These are phyloP conservation scores for Penicillium cataractarum DNA, from an alignment of 495 filamentous ascomycete genomes.

Conservation along the genomic window DNA sequence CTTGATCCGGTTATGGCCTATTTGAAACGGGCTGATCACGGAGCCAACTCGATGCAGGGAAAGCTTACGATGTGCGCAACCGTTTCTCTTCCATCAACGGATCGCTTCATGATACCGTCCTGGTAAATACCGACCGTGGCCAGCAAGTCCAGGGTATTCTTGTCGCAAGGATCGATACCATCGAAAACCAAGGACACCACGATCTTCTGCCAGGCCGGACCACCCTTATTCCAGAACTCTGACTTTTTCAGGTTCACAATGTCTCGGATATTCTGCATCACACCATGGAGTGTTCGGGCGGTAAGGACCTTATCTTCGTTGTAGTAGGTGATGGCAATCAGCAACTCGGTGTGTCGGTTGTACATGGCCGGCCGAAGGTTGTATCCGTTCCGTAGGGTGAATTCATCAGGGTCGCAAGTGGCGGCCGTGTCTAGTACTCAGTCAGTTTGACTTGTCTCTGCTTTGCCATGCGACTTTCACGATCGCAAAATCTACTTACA, in stretches of 20 bases:
- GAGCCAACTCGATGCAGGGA: not conserved
- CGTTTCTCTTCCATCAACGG: constrained; percentile 94
- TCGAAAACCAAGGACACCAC: constrained; percentile 95
- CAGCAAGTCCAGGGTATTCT: constrained; percentile 90
- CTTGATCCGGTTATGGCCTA: not conserved
- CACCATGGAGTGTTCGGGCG: constrained; percentile 88
- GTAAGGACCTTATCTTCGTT: constrained; percentile 98
- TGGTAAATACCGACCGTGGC: constrained; percentile 96
- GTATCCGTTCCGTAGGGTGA: constrained; percentile 98
- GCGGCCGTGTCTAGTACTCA: constrained; percentile 78
- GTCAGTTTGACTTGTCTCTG: constrained; percentile 6
- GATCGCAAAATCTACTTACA: constrained; percentile 52
- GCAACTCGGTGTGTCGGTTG: constrained; percentile 94
- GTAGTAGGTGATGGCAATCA: constrained; percentile 98
- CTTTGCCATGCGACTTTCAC: no score
- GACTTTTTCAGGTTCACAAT: constrained; percentile 98
- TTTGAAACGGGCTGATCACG: not conserved
- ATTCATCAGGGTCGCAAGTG: constrained; percentile 97
- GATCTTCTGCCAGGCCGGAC: constrained; percentile 99
- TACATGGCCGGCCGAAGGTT: constrained; percentile 98
- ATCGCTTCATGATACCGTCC: constrained; percentile 97
- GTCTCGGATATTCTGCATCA: constrained; percentile 98
- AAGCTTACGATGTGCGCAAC: constrained; percentile 79
- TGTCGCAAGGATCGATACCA: constrained; percentile 96
- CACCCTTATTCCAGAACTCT: constrained; percentile 99